Evolutionary conservation across 805 yeast species (phyloP), one percentile per base, ranked within the genome.

Genomic region (Cyberlindnera sargentensis): DNA sequence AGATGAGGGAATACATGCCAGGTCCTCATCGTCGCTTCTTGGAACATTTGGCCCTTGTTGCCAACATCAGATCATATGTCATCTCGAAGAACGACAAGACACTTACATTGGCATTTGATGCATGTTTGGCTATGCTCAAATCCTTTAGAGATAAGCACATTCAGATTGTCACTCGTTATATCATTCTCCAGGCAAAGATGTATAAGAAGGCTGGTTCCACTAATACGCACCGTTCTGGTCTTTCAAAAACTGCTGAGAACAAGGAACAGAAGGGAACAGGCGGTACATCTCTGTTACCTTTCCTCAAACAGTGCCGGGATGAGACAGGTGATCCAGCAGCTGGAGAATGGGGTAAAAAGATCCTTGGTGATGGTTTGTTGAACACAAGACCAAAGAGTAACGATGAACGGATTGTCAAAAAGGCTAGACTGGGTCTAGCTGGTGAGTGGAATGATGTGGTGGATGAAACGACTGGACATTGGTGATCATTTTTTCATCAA

Each of bases 261-360:
- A 72, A 70, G 36, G 82, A 76, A 45, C 78, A 75, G 50, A 76
- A 78, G 53, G 97, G 98, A 11, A 90, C 98, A 1, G 98, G 98
- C 23, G 97, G 98, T 37, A 90, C 97, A 0, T 81, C 95, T 1
- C 71, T 90, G 55, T 74, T 90, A 46, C 96, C 96, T 27, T 91
- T 90, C 66, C 72, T 90, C 60, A 90, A 89, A 63, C 97, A 91
- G 64, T 91, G 96, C 53, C 76, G 97, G 62, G 97, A 90, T 65
- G 97, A 90, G 61, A 90, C 96, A 3, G 95, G 95, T 36, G 93
- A 84, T 54, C 78, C 89, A 9, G 96, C 96, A 24, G 96, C 95
- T 26, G 91, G 96, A 44, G 74, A 70, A 39, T 89, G 97, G 97
- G 96, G 95, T 60, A 78, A 78, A 58, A 73, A 91, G 48, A 69